Conservation (phyloP, 164 flowering plant genomes). For the Saururus chinensis region DNA sequence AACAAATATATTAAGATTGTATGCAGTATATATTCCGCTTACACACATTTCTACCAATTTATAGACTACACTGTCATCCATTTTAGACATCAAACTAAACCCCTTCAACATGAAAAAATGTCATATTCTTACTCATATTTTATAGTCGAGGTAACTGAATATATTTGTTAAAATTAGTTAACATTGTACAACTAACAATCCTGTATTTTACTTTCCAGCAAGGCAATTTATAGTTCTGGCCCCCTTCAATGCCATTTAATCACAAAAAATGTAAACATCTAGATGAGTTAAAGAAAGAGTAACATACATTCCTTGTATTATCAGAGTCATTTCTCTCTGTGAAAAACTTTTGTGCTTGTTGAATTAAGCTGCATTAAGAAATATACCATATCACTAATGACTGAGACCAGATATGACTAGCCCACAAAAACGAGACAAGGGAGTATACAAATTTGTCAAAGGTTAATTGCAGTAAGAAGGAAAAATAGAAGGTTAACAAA, state of each 20-base stretch:
- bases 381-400: not conserved
- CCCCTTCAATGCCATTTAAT: not conserved
- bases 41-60: too few relatives aligned
- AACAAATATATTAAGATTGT: too few relatives aligned
- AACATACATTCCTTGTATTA: constrained; percentile 69
- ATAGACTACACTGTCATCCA: too few relatives aligned
- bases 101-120: too few relatives aligned
- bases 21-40: too few relatives aligned
- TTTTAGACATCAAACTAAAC: too few relatives aligned
- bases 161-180: too few relatives aligned
- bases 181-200: not conserved
- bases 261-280: too few relatives aligned
- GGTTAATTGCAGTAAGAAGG: not conserved
- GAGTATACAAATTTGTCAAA: too few relatives aligned
- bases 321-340: constrained; percentile 47
- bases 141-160: too few relatives aligned
- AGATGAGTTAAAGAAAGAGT: constrained; percentile 4
- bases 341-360: constrained; percentile 59
- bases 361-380: constrained; percentile 57
- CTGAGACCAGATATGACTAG: not conserved
- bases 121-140: too few relatives aligned
- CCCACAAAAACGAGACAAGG: too few relatives aligned
- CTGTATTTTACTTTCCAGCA: not conserved
- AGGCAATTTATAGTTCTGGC: not conserved
- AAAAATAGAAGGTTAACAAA: not conserved